Evolutionary conservation across 169 alveolate species (phyloP), one percentile per base, ranked within the genome.

Genomic region (Theileria orientalis): DNA sequence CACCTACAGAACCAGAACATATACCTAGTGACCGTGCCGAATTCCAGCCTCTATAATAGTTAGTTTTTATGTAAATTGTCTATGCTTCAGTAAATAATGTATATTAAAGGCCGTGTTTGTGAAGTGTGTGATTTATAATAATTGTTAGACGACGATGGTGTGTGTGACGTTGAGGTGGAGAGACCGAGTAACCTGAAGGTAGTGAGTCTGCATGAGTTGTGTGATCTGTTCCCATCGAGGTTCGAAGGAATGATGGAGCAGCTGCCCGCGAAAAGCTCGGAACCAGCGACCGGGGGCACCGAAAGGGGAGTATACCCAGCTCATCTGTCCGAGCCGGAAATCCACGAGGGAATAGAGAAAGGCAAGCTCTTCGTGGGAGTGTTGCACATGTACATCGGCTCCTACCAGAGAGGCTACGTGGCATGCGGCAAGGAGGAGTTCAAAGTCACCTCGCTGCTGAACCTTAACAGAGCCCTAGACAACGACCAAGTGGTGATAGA

Each of bases 401-500:
- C 95, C 91, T 35, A 85, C 64, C 63, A 88, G 66, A 44, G 86
- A 49, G 91, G 93, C 60, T 54, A 84, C 76, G 87, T 86, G 61
- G 62, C 86, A 88, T 33, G 91, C 68, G 83, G 83, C 75, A 66
- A 85, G 66, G 90, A 92, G 25, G 97, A 93, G 64, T 86, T 94
- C 60, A 78, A 88, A 19, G 90, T 97, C 19, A 73, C 66, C 64
- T 98, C 98, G 30, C 37, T 74, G 0, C 40, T 87, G 76, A 91
- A 96, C 71, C 83, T 95, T 84, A 98, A 97, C 86, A 91, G 99
- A 71, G 98, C 98, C 54, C 85, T 98, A 44, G 98, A 97, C 76
- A 98, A 98, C 8, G 99, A 98, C 83, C 73, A 91, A 30, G 99
- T 97, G n/a, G 98, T 97, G 69, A 60, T 96, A 41, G 75, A 94